These are phyloP conservation scores for Yamadazyma olivae DNA, from an alignment of 805 yeast species.

Conservation along the genomic window DNA sequence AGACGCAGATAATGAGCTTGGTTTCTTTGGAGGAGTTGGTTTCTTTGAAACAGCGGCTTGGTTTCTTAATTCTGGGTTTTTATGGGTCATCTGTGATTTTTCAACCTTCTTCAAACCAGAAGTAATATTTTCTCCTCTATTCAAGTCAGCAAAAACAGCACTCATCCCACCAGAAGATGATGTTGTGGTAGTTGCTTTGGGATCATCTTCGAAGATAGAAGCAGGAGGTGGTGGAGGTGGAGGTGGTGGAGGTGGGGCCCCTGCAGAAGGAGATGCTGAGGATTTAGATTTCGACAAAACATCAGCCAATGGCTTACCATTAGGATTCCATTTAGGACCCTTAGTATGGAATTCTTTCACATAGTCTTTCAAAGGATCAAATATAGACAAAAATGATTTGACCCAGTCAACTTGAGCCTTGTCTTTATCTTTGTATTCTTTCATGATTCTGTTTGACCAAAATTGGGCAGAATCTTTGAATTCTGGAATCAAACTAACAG, in stretches of 20 bases:
- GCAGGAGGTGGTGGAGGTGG: conserved; percentile 85
- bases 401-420: conserved; percentile 80
- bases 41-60: conserved; percentile 44
- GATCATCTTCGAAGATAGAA: conserved; percentile 49
- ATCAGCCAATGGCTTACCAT: conserved; percentile 57
- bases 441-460: conserved; percentile 88
- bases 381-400: conserved; percentile 54
- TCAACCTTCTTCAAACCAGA: conserved; percentile 88
- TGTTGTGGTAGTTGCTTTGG: conserved; percentile 21
- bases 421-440: conserved; percentile 75
- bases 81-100: conserved; percentile 90
- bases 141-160: conserved; percentile 91
- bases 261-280: conserved; percentile 58
- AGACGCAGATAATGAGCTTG: conserved; percentile 53
- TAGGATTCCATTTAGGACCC: conserved; percentile 76
- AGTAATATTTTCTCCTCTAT: conserved; percentile 81
- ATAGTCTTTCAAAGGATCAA: conserved; percentile 68
- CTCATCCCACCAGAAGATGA: conserved; percentile 51
- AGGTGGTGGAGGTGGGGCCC: conserved; percentile 78
- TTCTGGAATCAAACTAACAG: conserved; percentile 73
- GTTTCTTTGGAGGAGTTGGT: conserved; percentile 85
- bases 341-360: conserved; percentile 76
- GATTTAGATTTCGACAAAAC: conserved; percentile 34
- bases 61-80: conserved; percentile 78
- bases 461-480: conserved; percentile 89